Evolutionary conservation across 306 rosid genomes (phyloP).

Genomic region (Luffa acutangula): DNA sequence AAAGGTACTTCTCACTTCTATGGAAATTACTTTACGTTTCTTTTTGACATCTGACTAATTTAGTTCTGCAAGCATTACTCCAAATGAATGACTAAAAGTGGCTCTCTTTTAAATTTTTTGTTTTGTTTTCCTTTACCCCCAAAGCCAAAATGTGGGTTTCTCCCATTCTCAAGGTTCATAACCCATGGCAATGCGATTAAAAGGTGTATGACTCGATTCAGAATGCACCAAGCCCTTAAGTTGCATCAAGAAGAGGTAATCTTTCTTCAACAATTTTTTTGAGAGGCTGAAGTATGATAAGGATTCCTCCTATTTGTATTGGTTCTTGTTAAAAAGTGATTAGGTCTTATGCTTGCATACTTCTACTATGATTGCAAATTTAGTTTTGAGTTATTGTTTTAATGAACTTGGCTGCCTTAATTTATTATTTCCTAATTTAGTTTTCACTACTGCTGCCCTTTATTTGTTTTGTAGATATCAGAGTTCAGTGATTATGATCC

Average conservation of each 20-base stretch:
- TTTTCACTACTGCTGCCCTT: neutral
- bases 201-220: conserved; percentile 56
- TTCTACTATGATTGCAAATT: neutral
- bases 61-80: neutral
- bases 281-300: neutral
- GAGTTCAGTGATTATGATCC: conserved; percentile 70
- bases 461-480: conserved; percentile 45
- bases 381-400: neutral
- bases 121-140: conserved; percentile 12
- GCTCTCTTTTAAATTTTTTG: neutral
- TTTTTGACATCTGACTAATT: neutral
- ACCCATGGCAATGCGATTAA: conserved; percentile 56
- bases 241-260: conserved; percentile 70
- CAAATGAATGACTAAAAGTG: neutral
- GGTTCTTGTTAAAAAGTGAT: neutral
- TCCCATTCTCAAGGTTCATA: conserved; percentile 72
- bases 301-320: neutral
- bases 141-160: conserved; percentile 94
- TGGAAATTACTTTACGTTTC: neutral
- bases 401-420: neutral
- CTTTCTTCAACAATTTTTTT: neutral
- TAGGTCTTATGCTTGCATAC: neutral
- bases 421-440: neutral
- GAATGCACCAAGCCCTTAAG: conserved; percentile 94
- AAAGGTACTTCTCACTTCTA: conserved; percentile 37